Percentiles rank a stretch among this genome's conserved stretches.
Conservation (phyloP, 805 yeast species). For the Isabelozyma pseudorhagii region DNA sequence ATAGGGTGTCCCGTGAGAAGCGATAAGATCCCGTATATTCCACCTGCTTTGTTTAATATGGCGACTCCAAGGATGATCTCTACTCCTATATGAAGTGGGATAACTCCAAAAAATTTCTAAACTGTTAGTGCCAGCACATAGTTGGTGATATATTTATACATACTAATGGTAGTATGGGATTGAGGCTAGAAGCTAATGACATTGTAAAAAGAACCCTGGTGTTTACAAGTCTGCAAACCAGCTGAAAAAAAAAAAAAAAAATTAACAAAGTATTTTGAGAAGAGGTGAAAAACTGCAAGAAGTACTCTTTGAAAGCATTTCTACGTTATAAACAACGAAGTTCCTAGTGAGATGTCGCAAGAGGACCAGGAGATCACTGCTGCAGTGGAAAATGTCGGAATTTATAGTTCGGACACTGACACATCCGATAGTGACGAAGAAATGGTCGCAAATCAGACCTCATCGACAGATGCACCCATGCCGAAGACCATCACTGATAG, state of each 20-base stretch:
- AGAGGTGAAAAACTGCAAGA: not conserved
- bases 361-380: not conserved
- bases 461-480: constrained; percentile 6
- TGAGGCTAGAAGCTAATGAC: constrained; percentile 2
- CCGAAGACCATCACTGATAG: constrained; percentile 31
- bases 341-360: not conserved
- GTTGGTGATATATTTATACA: not conserved
- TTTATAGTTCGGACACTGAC: constrained; percentile 7
- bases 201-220: not conserved
- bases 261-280: not conserved
- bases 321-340: not conserved
- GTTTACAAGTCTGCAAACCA: not conserved
- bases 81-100: constrained; percentile 85
- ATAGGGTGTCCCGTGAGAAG: constrained; percentile 87
- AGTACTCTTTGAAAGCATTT: not conserved
- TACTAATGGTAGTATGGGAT: constrained; percentile 7
- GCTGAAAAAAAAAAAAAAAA: not conserved
- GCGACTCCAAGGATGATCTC: constrained; percentile 75
- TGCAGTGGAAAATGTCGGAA: not conserved
- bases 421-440: constrained; percentile 12
- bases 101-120: constrained; percentile 59
- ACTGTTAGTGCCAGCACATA: not conserved
- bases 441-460: not conserved
- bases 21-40: constrained; percentile 82
- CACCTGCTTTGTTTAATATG: constrained; percentile 83